These are phyloP conservation scores for Pyracantha coccinea DNA, from an alignment of 331 rosid genomes.

Conservation along the genomic window DNA sequence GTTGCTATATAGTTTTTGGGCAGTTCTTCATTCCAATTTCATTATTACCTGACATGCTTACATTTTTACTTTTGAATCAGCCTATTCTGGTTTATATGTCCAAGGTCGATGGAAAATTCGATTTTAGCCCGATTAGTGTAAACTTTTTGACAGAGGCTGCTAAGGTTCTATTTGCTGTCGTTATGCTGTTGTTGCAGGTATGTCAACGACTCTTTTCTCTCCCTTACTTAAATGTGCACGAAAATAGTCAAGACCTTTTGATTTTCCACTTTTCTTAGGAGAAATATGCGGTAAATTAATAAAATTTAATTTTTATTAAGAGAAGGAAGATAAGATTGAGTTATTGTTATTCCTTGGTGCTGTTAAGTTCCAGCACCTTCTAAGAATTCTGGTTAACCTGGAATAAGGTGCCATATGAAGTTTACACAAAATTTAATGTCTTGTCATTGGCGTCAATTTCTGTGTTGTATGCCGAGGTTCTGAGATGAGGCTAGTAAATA, in stretches of 20 bases:
- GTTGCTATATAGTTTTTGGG: background rate
- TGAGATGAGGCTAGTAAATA: background rate
- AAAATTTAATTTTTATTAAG: background rate
- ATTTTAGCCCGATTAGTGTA: conserved; percentile 95
- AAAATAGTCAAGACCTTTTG: background rate
- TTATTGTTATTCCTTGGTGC: background rate
- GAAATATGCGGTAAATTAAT: background rate
- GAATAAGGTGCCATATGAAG: background rate
- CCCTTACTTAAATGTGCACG: conserved; percentile 6
- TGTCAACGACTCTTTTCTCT: background rate
- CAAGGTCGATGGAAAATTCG: conserved; percentile 98
- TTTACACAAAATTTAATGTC: background rate
- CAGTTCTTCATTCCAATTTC: background rate
- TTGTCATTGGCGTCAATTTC: background rate
- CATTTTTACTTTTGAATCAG: conserved; percentile 35
- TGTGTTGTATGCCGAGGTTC: background rate
- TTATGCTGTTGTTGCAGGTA: conserved; percentile 92
- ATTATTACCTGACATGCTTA: conserved; percentile 2
- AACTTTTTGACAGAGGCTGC: conserved; percentile 89
- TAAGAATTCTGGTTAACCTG: background rate
- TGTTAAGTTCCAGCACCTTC: background rate
- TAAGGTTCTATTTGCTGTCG: conserved; percentile 84
- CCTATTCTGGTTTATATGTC: conserved; percentile 98
- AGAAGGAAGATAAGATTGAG: background rate
- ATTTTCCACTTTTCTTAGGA: background rate